phyloP scores from a whole-genome alignment of 2,329 filamentous ascomycete genomes.

The Botryotinia calthae region DNA sequence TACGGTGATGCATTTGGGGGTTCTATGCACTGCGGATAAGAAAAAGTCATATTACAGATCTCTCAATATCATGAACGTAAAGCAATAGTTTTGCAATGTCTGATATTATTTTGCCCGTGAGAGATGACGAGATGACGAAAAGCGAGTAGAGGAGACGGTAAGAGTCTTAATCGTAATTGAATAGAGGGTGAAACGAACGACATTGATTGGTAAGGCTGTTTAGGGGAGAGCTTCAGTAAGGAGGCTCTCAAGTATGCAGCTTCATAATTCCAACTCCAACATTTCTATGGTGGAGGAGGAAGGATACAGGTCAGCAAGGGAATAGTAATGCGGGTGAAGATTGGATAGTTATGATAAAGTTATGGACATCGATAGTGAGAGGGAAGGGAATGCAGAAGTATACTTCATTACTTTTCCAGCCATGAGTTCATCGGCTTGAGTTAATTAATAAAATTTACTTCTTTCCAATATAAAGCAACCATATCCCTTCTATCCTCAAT shows the following conservation, averaged over 20 bases:
- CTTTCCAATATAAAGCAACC: background rate
- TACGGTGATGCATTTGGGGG: too few species aligned
- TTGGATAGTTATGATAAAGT: background rate
- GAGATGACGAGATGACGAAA: background rate
- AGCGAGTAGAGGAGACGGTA: background rate
- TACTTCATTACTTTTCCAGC: background rate
- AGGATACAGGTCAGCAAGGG: background rate
- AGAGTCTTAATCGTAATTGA: background rate
- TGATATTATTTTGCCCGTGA: background rate
- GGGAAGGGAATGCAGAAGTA: background rate
- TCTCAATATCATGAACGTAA: background rate
- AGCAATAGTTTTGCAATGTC: background rate
- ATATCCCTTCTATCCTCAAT: background rate
- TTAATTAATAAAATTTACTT: background rate
- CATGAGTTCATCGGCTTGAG: background rate
- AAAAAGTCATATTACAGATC: background rate
- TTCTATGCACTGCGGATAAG: too few species aligned
- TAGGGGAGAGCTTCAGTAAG: background rate
- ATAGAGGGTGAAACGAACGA: background rate
- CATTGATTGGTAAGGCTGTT: background rate
- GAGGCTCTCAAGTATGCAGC: background rate
- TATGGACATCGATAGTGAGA: background rate
- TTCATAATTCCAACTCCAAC: background rate
- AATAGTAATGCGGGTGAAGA: background rate
- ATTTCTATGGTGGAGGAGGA: background rate